phyloP scores from a whole-genome alignment of 768 basidiomycete genomes.

The Tulasnella sp. region DNA sequence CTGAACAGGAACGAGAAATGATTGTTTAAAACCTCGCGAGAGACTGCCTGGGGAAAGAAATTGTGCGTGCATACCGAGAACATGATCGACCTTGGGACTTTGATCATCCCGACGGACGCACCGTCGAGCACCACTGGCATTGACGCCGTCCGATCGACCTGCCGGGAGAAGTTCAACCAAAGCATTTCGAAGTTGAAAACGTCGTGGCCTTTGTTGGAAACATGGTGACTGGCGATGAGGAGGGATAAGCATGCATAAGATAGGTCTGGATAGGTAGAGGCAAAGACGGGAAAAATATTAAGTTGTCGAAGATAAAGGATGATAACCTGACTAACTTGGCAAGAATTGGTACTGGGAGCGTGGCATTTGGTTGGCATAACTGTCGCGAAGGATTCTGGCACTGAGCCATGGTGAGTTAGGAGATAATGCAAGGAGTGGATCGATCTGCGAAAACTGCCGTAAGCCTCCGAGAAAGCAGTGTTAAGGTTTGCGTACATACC shows the following conservation, averaged over 20 bases:
- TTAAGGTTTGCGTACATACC: constrained; percentile 33
- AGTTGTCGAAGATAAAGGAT: neutral
- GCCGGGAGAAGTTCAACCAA: constrained; percentile 63
- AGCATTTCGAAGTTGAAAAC: constrained; percentile 88
- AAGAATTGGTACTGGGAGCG: constrained; percentile 45
- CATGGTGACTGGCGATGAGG: constrained; percentile 75
- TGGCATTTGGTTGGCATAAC: constrained; percentile 43
- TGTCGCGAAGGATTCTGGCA: constrained; percentile 33
- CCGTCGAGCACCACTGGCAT: constrained; percentile 69
- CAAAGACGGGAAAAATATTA: neutral
- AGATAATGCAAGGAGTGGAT: constrained; percentile 29
- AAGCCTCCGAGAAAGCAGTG: neutral
- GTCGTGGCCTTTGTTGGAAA: constrained; percentile 63
- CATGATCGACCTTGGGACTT: constrained; percentile 52
- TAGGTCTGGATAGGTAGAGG: too few species aligned
- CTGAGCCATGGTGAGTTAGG: constrained; percentile 46
- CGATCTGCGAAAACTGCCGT: constrained; percentile 19
- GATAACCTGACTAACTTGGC: constrained; percentile 42
- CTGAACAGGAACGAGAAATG: constrained; percentile 35
- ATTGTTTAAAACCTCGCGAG: constrained; percentile 4
- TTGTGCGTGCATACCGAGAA: constrained; percentile 42
- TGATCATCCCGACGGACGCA: constrained; percentile 48
- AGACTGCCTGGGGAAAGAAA: too few species aligned
- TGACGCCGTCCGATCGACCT: constrained; percentile 57
- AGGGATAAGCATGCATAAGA: constrained; percentile 74